Evolutionary conservation across 495 filamentous ascomycete genomes (phyloP), one percentile per base, ranked within the genome.

Genomic region (Penicillium fimorum): DNA sequence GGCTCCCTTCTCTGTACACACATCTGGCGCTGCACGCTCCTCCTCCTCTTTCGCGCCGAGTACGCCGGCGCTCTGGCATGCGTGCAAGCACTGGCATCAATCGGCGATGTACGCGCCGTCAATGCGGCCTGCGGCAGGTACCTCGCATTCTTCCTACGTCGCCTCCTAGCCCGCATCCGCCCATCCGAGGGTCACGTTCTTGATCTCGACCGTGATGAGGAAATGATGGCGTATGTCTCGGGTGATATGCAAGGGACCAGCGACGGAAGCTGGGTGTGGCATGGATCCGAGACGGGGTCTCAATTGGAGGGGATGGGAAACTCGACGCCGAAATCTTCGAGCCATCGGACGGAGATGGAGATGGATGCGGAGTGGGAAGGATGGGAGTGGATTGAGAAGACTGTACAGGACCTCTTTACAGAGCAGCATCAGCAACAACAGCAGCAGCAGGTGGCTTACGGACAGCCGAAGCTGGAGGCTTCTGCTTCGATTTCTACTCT

Each of bases 231-330:
- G 2, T 96, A 96, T 66, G 86, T 89, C 2, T 93, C 89, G 22
- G 91, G 87, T 0, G 94, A 98, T 70, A 82, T 96, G 71, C 94
- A 97, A 69, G 90, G 88, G n/a, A 82, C 81, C 40, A 76, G 77
- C 6, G 89, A 94, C 22, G 86, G 83, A 24, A 84, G 84, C 27
- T 97, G 93, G 93, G 82, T 93, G 15, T 98, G 94, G 94, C 75
- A 84, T 41, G 90, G 84, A 25, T 82, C 79, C 56, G 90, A 84
- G 62, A 75, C 71, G 0, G 73, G 76, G 12, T 68, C 67, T 7
- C 68, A 76, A 27, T 61, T 77, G 1, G 75, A 71, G 13, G 60
- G 60, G 5, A 52, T 72, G 44, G 57, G 68, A 9, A 33, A 57
- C 15, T 35, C 53, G 48, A 60, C 30, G 15, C 53, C 20, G 27